Evolutionary conservation across 2,329 filamentous ascomycete species (phyloP).

Genomic region (Dryadomyces quercivorus): DNA sequence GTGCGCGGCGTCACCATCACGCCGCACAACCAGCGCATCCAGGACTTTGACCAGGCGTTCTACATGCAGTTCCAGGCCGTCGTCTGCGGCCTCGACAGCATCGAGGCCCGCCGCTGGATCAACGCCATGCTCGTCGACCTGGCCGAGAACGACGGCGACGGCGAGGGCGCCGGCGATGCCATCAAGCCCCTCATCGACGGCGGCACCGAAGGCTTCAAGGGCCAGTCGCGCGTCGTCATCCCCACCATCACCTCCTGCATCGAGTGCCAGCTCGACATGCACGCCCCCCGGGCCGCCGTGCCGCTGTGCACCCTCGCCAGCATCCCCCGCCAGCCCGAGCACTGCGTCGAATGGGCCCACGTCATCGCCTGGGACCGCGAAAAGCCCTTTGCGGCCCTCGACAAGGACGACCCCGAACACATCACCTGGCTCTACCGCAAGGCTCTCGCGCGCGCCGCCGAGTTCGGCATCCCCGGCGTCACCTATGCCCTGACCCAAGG

Average conservation of each 20-base stretch:
- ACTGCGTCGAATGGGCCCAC: conserved; percentile 98
- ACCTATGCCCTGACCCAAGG: conserved; percentile 95
- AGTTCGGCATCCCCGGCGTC: conserved; percentile 85
- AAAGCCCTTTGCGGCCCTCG: conserved; percentile 70
- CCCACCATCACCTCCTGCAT: conserved; percentile 92
- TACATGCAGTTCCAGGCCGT: conserved; percentile 96
- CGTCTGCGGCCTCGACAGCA: conserved; percentile 89
- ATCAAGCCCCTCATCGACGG: conserved; percentile 93
- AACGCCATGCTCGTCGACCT: conserved; percentile 86
- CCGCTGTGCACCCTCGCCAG: conserved; percentile 93
- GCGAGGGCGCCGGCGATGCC: conserved; percentile 60
- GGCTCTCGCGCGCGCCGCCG: conserved; percentile 64
- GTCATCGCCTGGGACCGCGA: conserved; percentile 93
- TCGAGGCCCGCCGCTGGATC: conserved; percentile 97
- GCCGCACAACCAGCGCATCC: conserved; percentile 86
- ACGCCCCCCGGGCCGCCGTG: conserved; percentile 91
- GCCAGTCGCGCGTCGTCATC: conserved; percentile 83
- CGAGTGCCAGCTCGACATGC: conserved; percentile 97
- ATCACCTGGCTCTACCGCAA: conserved; percentile 94
- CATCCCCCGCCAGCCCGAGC: conserved; percentile 91
- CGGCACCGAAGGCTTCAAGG: conserved; percentile 96
- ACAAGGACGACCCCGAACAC: conserved; percentile 93
- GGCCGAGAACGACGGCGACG: conserved; percentile 54
- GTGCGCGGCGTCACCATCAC: conserved; percentile 89
- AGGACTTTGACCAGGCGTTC: conserved; percentile 92